phyloP scores from a whole-genome alignment of 768 basidiomycete species.

The Daedaleopsis nitida region DNA sequence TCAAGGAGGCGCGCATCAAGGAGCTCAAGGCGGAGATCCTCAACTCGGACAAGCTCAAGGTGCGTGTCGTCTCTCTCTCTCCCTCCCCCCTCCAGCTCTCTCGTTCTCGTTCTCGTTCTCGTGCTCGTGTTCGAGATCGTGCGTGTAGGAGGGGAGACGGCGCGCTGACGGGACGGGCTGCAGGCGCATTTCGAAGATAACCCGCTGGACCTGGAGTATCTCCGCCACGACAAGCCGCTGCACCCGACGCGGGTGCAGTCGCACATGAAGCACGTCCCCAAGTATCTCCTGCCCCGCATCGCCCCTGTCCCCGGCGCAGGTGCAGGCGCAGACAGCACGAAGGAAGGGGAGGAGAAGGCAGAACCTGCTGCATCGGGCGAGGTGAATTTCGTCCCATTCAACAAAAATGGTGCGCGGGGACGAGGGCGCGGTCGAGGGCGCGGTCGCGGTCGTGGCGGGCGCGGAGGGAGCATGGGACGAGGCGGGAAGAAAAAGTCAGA shows the following conservation, averaged over 20 bases:
- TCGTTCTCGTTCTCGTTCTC: background rate
- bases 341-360: slow-evolving; percentile 26
- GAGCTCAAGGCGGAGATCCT: slow-evolving; percentile 92
- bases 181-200: slow-evolving; percentile 99
- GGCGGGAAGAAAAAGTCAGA: slow-evolving; percentile 76
- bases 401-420: slow-evolving; percentile 49
- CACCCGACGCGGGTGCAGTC: slow-evolving; percentile 88
- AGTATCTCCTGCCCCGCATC: slow-evolving; percentile 86
- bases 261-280: slow-evolving; percentile 96
- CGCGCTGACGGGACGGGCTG: too few relatives aligned
- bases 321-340: slow-evolving; percentile 3
- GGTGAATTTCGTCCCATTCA: slow-evolving; percentile 74
- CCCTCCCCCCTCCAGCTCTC: too few relatives aligned
- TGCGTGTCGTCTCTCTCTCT: too few relatives aligned
- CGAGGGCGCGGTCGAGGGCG: slow-evolving; percentile 58
- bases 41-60: slow-evolving; percentile 96
- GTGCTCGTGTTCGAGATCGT: too few relatives aligned
- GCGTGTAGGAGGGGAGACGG: too few relatives aligned
- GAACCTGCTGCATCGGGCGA: slow-evolving; percentile 27
- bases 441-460: slow-evolving; percentile 39
- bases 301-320: slow-evolving; percentile 53
- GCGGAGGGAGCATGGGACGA: slow-evolving; percentile 29
- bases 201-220: slow-evolving; percentile 87
- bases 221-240: slow-evolving; percentile 92
- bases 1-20: slow-evolving; percentile 90